These are phyloP conservation scores for Kodamaea restingae DNA, from an alignment of 805 yeast species.

Conservation along the genomic window DNA sequence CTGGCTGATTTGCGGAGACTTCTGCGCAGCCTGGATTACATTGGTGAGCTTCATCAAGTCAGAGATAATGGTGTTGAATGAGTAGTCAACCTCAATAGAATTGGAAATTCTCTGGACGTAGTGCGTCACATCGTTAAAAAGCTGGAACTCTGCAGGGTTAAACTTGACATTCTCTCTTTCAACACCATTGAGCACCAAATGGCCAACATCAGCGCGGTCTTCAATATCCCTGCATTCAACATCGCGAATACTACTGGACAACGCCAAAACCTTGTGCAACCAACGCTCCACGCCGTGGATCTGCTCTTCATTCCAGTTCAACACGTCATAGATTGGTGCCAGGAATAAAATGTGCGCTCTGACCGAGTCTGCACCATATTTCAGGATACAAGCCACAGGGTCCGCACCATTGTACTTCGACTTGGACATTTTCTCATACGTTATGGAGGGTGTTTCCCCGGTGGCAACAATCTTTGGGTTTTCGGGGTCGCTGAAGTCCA, in stretches of 20 bases:
- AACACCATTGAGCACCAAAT: conserved; percentile 19
- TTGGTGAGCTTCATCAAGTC: conserved; percentile 83
- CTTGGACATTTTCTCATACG: conserved; percentile 93
- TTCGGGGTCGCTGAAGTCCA: conserved; percentile 40
- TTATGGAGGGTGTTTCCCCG: conserved; percentile 48
- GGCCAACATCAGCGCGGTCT: conserved; percentile 9
- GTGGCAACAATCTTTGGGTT: conserved; percentile 47
- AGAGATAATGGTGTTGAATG: conserved; percentile 82
- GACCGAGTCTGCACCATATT: conserved; percentile 90
- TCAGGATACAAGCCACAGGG: conserved; percentile 68
- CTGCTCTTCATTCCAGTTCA: conserved; percentile 87
- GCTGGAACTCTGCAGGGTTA: conserved; percentile 44
- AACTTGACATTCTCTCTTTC: conserved; percentile 18
- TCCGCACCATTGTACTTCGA: conserved; percentile 94
- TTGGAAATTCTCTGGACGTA: conserved; percentile 48
- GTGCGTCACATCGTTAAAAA: conserved; percentile 56
- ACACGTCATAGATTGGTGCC: conserved; percentile 78
- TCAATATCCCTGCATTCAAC: background rate
- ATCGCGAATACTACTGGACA: conserved; percentile 16
- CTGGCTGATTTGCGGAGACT: conserved; percentile 30
- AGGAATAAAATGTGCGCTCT: conserved; percentile 91
- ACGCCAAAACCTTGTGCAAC: conserved; percentile 55
- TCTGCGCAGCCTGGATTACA: conserved; percentile 37
- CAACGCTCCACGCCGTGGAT: conserved; percentile 87
- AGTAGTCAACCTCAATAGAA: conserved; percentile 54